Evolutionary conservation across 306 rosid species (phyloP).

Genomic region (Morella rubra): DNA sequence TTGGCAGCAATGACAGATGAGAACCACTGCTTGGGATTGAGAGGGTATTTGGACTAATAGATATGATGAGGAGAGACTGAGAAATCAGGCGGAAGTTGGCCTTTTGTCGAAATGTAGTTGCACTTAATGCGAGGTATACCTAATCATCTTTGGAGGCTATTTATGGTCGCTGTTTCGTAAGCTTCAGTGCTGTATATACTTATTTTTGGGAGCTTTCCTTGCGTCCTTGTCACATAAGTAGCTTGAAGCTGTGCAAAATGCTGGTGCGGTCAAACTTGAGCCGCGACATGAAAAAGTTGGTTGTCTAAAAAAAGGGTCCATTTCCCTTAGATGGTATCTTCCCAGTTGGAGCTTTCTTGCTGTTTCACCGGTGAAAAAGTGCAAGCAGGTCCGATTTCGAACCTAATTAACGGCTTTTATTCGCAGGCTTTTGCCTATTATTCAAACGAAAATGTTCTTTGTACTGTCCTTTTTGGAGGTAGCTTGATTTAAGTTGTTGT

Average conservation of each 20-base stretch:
- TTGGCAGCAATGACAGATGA: constrained; percentile 38
- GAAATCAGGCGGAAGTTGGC: not conserved
- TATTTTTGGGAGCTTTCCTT: not conserved
- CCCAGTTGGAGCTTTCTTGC: too few relatives aligned
- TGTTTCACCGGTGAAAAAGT: too few relatives aligned
- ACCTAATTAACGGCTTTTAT: too few relatives aligned
- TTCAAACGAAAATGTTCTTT: too few relatives aligned
- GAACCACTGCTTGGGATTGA: not conserved
- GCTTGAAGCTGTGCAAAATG: not conserved
- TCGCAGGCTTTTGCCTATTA: too few relatives aligned
- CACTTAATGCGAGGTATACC: not conserved
- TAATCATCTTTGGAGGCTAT: not conserved
- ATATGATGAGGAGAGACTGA: not conserved
- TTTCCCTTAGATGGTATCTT: too few relatives aligned
- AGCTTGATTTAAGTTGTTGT: too few relatives aligned
- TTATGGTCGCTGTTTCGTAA: not conserved
- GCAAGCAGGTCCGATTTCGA: too few relatives aligned
- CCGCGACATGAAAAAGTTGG: not conserved
- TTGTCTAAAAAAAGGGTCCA: too few relatives aligned
- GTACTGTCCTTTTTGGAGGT: too few relatives aligned
- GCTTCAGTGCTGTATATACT: not conserved
- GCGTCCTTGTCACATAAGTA: not conserved
- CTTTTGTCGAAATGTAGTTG: too few relatives aligned
- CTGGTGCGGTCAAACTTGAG: too few relatives aligned
- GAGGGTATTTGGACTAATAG: not conserved